phyloP scores from a whole-genome alignment of 2,329 filamentous ascomycete species.

The Pyrenochaeta sp. region DNA sequence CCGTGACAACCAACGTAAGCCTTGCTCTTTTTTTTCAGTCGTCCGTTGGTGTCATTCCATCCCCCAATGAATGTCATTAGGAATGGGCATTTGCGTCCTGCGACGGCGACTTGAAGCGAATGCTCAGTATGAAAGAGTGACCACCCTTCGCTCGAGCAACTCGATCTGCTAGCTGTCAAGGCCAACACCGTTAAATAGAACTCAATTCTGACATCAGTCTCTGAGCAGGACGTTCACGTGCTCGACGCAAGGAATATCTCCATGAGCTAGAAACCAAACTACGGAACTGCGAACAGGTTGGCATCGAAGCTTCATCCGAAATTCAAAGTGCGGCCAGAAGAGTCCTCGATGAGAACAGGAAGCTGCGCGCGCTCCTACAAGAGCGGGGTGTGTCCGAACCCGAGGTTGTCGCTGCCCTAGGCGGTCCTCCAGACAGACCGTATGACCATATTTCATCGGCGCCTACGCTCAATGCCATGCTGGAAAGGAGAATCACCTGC shows the following conservation, averaged over 20 bases:
- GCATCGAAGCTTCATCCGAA: conserved; percentile 74
- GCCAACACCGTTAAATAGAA: background rate
- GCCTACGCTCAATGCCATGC: conserved; percentile 39
- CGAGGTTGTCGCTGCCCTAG: conserved; percentile 55
- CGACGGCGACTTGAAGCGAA: background rate
- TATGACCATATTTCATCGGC: conserved; percentile 41
- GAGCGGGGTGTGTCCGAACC: conserved; percentile 65
- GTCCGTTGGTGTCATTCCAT: conserved; percentile 3
- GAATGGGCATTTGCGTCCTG: background rate
- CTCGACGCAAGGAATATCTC: conserved; percentile 76
- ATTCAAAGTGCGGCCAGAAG: conserved; percentile 74
- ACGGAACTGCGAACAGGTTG: conserved; percentile 69
- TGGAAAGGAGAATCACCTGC: conserved; percentile 40
- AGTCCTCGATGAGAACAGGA: conserved; percentile 74
- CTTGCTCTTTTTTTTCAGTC: background rate
- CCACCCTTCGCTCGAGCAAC: background rate
- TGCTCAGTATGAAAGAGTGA: background rate
- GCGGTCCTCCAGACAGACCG: conserved; percentile 29
- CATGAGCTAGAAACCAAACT: conserved; percentile 72
- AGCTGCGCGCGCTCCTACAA: conserved; percentile 67
- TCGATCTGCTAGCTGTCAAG: background rate
- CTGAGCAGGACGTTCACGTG: conserved; percentile 69
- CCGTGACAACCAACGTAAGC: conserved; percentile 72
- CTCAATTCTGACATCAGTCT: conserved; percentile 12
- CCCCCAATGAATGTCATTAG: background rate